Evolutionary conservation across 306 rosid species (phyloP), one percentile per base, ranked within the genome.

Genomic region (Rosa persica): DNA sequence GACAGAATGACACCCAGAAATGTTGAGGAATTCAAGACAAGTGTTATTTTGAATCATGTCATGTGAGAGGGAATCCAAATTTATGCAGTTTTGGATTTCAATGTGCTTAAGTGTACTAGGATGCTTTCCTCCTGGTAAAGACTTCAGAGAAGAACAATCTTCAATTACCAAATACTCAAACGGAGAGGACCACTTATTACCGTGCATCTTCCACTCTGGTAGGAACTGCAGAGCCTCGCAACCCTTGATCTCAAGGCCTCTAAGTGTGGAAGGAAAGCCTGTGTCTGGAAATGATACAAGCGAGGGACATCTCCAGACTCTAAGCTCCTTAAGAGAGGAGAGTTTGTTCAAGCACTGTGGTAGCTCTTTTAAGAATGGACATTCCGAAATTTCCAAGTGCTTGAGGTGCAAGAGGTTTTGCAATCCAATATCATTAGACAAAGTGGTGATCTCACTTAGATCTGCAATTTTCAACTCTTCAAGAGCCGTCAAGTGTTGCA

Each of bases 121-220:
- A 30, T 75, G 73, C 57, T 79, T 60, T 1, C 78, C 80, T 19
- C 71, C 22, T 60, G 83, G 86, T 15, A 83, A 83, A 12, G 69
- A 75, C 7, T 39, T 69, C n/a, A 83, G 69, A 75, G 83, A 79
- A 62, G 83, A 70, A 47, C 86, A 83, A 39, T 51, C 81, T 83
- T 83, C 83, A 65, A 83, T 79, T 60, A 75, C 75, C 46, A 83
- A 75, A 69, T 79, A 83, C 74, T 79, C 81, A 5, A 83, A 82
- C 6, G 77, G 77, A 42, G 54, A 17, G 34, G 74, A 72, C 10
- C 13, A 25, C 66, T 34, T n/a, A n/a, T 54, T 44, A 55, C 25
- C 51, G n/a, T 42, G 77, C 36, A 36, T 68, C 15, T 44, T 78
- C 86, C 86, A 78, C 4, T 49, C 43, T 8, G 83, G 86, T 7